Evolutionary conservation across 2,329 filamentous ascomycete genomes (phyloP).

Genomic region (Microdochium nivale): DNA sequence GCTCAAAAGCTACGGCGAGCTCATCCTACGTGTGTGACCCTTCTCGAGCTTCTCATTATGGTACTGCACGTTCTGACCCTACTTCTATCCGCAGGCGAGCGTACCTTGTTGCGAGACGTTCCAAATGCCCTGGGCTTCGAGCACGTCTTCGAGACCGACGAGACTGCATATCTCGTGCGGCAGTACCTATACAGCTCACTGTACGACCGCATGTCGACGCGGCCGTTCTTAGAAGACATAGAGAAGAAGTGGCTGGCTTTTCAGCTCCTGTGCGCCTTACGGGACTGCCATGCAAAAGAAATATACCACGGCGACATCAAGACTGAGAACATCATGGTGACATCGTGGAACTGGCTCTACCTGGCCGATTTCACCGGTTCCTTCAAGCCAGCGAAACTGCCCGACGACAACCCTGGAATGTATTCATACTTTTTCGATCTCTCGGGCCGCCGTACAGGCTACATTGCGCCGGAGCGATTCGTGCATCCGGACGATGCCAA

Average conservation of each 20-base stretch:
- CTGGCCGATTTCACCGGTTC: slow-evolving; percentile 93
- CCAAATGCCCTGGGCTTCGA: slow-evolving; percentile 90
- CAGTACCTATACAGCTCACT: slow-evolving; percentile 95
- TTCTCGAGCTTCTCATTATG: neutral
- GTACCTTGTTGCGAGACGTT: slow-evolving; percentile 68
- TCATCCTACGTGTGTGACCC: slow-evolving; percentile 55
- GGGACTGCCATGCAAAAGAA: slow-evolving; percentile 82
- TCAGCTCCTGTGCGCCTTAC: slow-evolving; percentile 83
- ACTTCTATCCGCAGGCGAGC: slow-evolving; percentile 52
- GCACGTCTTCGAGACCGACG: slow-evolving; percentile 82
- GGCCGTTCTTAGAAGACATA: slow-evolving; percentile 92
- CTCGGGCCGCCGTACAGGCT: slow-evolving; percentile 84
- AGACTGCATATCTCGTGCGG: slow-evolving; percentile 84
- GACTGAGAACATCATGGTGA: slow-evolving; percentile 92
- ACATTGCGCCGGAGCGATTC: slow-evolving; percentile 90
- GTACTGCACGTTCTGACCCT: neutral
- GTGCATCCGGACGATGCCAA: slow-evolving; percentile 44
- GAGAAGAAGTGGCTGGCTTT: slow-evolving; percentile 99
- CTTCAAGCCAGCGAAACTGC: slow-evolving; percentile 88
- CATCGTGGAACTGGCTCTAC: slow-evolving; percentile 99
- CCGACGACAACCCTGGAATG: slow-evolving; percentile 93
- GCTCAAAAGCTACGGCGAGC: slow-evolving; percentile 68
- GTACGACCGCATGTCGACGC: slow-evolving; percentile 92
- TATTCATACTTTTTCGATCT: slow-evolving; percentile 98
- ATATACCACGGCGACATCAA: slow-evolving; percentile 98